These are phyloP conservation scores for Aspergillus fischeri DNA, from an alignment of 2,329 filamentous ascomycete genomes.

Conservation along the genomic window DNA sequence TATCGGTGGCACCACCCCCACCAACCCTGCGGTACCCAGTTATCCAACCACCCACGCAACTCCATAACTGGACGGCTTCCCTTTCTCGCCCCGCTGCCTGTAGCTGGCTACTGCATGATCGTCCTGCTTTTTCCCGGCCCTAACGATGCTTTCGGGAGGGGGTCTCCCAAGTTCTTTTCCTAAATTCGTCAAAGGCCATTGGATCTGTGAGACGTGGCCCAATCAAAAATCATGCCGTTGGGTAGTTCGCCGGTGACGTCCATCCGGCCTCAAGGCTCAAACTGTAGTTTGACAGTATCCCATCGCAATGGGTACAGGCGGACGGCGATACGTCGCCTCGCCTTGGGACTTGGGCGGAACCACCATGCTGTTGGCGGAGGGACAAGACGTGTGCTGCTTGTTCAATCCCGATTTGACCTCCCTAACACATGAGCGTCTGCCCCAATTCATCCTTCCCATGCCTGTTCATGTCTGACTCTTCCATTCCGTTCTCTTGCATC, in stretches of 20 bases:
- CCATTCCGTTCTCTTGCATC: slow-evolving; percentile 17
- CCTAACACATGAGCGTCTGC: slow-evolving; percentile 25
- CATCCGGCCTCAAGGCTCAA: slow-evolving; percentile 23
- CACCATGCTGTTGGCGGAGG: slow-evolving; percentile 23
- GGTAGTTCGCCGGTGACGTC: slow-evolving; percentile 33
- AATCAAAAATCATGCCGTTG: slow-evolving; percentile 31
- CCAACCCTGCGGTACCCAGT: slow-evolving; percentile 19
- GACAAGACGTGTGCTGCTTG: slow-evolving; percentile 24
- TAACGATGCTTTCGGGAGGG: slow-evolving; percentile 20
- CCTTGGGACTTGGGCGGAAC: slow-evolving; percentile 25
- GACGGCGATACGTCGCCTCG: slow-evolving; percentile 35
- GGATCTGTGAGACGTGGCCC: slow-evolving; percentile 40
- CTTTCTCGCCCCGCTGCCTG: slow-evolving; percentile 19
- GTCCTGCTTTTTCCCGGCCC: slow-evolving; percentile 25
- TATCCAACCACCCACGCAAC: slow-evolving; percentile 9
- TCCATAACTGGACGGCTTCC: slow-evolving; percentile 11
- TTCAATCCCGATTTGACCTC: slow-evolving; percentile 22
- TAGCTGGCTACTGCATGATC: slow-evolving; percentile 26
- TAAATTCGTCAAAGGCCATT: slow-evolving; percentile 23
- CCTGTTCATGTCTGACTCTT: slow-evolving; percentile 18
- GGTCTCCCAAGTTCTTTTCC: slow-evolving; percentile 16
- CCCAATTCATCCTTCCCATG: slow-evolving; percentile 22
- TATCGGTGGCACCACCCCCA: slow-evolving; percentile 26
- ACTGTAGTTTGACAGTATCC: slow-evolving; percentile 25
- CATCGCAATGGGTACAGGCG: slow-evolving; percentile 24